Evolutionary conservation across 2,329 filamentous ascomycete species (phyloP).

Genomic region (Trichoderma polysporum): DNA sequence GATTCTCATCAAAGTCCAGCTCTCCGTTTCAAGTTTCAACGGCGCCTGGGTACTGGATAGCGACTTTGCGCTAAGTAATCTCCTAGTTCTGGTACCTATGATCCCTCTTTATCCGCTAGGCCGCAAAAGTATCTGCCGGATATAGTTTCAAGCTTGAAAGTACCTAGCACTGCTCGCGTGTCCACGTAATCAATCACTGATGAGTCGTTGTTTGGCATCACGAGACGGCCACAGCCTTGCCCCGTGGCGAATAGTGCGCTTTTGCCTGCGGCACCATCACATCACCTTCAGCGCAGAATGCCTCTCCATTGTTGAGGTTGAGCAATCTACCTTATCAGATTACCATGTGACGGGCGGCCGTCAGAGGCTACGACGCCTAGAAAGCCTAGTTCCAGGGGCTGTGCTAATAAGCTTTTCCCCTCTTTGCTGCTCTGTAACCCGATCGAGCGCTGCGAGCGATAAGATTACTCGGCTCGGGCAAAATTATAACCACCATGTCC

Average conservation of each 20-base stretch:
- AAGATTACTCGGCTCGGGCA: neutral
- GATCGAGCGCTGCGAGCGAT: neutral
- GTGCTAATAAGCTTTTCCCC: conserved; percentile 14
- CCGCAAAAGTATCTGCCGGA: neutral
- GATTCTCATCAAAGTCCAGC: neutral
- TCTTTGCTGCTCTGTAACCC: neutral
- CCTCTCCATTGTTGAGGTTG: too few species aligned
- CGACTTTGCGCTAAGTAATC: neutral
- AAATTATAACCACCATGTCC: neutral
- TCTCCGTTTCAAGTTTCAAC: neutral
- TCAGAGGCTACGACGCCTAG: conserved; percentile 2
- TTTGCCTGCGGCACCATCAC: neutral
- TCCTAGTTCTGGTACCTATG: neutral
- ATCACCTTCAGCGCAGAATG: neutral
- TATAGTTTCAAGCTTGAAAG: neutral
- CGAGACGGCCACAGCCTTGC: neutral
- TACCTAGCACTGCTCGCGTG: neutral
- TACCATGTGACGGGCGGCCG: conserved; percentile 18
- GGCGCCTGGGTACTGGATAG: neutral
- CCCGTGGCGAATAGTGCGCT: neutral
- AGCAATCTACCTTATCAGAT: conserved; percentile 6
- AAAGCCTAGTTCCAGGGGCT: conserved; percentile 9
- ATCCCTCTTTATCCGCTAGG: neutral
- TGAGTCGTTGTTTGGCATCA: neutral
- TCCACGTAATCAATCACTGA: conserved; percentile 6